A percentile compares a stretch with the other conserved stretches of the same genome.
Evolutionary conservation across 2,329 filamentous ascomycete species (phyloP).

Genomic region (Cercospora sp.): DNA sequence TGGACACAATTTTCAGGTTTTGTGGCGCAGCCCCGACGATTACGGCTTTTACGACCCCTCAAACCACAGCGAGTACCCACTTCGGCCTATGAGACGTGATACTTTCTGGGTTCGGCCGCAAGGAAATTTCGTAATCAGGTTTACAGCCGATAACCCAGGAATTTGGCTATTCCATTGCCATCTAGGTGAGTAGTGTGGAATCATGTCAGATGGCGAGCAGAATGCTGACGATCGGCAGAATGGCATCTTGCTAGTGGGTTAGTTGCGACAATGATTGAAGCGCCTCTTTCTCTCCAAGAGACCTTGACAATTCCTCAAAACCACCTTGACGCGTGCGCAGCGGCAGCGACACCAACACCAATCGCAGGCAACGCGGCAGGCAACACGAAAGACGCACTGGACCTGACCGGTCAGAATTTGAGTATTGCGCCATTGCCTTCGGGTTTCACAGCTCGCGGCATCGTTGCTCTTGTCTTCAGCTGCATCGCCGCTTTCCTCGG

Average conservation of each 20-base stretch:
- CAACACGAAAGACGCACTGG: constrained; percentile 63
- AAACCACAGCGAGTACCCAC: constrained; percentile 41
- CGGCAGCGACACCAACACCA: constrained; percentile 46
- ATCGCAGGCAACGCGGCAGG: constrained; percentile 71
- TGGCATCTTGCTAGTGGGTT: constrained; percentile 57
- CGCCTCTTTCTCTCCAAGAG: constrained; percentile 60
- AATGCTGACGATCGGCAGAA: constrained; percentile 33
- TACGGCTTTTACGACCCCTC: constrained; percentile 37
- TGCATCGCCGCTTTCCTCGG: constrained; percentile 68
- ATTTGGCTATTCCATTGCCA: constrained; percentile 53
- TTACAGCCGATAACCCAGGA: constrained; percentile 44
- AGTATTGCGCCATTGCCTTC: constrained; percentile 59
- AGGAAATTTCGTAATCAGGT: constrained; percentile 57
- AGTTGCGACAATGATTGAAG: constrained; percentile 54
- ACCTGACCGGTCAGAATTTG: constrained; percentile 62
- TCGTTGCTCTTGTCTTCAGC: constrained; percentile 73
- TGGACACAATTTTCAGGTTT: constrained; percentile 70
- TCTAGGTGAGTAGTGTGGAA: constrained; percentile 17
- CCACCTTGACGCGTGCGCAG: constrained; percentile 61
- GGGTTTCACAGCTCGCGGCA: constrained; percentile 70
- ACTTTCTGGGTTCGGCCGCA: constrained; percentile 56
- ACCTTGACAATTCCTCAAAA: constrained; percentile 61
- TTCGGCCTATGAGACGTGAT: constrained; percentile 53
- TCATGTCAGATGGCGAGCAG: not conserved
- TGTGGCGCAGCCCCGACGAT: constrained; percentile 41